These are phyloP conservation scores for Sanguinoderma infundibulare DNA, from an alignment of 1,284 basidiomycete species.

Conservation along the genomic window DNA sequence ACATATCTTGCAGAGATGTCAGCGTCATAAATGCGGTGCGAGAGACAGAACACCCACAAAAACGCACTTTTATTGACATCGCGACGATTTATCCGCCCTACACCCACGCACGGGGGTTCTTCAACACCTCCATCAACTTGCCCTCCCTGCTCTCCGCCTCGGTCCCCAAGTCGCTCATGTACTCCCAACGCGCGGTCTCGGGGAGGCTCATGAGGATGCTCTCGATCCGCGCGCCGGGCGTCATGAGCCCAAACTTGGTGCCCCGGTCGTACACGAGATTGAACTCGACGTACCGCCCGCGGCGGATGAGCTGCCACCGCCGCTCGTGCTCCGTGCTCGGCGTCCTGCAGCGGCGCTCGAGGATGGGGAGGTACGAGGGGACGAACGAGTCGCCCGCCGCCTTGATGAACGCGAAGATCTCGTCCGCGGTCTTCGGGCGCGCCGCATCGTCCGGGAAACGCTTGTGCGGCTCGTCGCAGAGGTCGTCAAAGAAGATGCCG, in stretches of 20 bases:
- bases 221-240: conserved; percentile 91
- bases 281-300: conserved; percentile 94
- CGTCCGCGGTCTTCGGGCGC: conserved; percentile 59
- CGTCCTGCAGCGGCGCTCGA: conserved; percentile 58
- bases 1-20: neutral
- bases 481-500: conserved; percentile 96
- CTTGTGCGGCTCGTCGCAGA: conserved; percentile 63
- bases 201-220: conserved; percentile 79
- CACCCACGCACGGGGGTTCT: conserved; percentile 75
- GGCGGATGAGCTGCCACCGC: conserved; percentile 88
- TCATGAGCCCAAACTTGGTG: conserved; percentile 88
- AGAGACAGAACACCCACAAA: neutral
- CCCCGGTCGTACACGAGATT: conserved; percentile 90
- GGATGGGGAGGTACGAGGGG: conserved; percentile 87
- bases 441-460: conserved; percentile 52
- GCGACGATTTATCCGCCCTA: conserved; percentile 25
- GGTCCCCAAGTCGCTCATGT: conserved; percentile 81
- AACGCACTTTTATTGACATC: neutral
- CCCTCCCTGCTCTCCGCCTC: conserved; percentile 75
- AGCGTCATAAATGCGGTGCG: too few species aligned
- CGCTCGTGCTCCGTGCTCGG: conserved; percentile 70
- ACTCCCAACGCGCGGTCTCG: conserved; percentile 93
- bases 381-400: conserved; percentile 79
- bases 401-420: conserved; percentile 80
- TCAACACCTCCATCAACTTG: conserved; percentile 69